Evolutionary conservation across 306 rosid genomes (phyloP), one percentile per base, ranked within the genome.

Genomic region (Begonia masoniana): DNA sequence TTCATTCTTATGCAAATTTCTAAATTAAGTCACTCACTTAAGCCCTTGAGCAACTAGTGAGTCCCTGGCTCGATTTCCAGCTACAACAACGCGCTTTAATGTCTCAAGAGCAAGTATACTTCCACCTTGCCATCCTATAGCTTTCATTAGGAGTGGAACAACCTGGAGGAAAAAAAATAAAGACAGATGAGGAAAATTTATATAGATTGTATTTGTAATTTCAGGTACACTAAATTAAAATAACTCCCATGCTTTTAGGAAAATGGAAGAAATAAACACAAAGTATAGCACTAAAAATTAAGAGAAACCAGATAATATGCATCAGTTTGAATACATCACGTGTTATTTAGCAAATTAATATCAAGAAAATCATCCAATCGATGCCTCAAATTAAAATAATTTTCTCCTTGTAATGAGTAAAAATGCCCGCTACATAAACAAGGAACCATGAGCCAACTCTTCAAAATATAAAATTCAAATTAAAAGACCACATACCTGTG

Each of bases 31-130:
- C 51, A 76, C 99, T 81, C 74, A 91, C 99, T 86, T 91, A 50
- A 91, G 96, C 75, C 99, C 99, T 71, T 91, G 99, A 14, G 96
- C 99, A 60, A 91, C 99, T 49, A 91, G 99, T 52, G 99, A 94
- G 68, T 91, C 99, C 78, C 99, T 86, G 54, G 99, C 99, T 64
- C 99, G 83, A 79, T 91, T 91, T 63, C 99, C 99, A 54, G 99
- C 99, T 76, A 83, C 99, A 63, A 91, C 99, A 68, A 91, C 94
- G 54, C 99, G 99, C 76, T 91, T 91, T 49, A 91, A 76, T 50
- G 99, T 91, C 82, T 91, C 99, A 35, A 91, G 96, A 65, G 96
- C 96, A 60, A 91, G 75, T 73, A 91, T 86, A 78, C 96, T 86
- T 75, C 99, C 99, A 26, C 99, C 94, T 71, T 81, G 95, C 99